phyloP scores from a whole-genome alignment of 805 yeast species.

The Suhomyces sp. region DNA sequence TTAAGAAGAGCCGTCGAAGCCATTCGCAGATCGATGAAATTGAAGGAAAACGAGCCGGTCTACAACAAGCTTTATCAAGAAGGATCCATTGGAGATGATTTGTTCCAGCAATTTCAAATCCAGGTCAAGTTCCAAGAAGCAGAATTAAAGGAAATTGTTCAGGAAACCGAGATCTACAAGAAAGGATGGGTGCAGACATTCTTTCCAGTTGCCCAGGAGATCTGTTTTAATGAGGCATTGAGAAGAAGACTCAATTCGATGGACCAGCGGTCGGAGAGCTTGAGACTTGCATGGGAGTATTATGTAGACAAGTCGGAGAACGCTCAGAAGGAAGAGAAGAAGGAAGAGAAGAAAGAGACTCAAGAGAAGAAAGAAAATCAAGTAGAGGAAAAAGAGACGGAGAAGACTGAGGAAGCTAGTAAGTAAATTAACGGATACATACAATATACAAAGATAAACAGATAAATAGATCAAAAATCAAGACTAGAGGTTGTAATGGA shows the following conservation, averaged over 20 bases:
- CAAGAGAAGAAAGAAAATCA: neutral
- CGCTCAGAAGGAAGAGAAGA: constrained; percentile 5
- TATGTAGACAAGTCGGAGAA: constrained; percentile 10
- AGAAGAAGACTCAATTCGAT: constrained; percentile 64
- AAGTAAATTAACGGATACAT: neutral
- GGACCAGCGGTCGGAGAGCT: constrained; percentile 35
- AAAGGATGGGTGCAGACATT: constrained; percentile 78
- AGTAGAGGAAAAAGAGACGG: neutral
- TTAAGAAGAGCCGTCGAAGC: constrained; percentile 76
- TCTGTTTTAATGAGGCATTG: constrained; percentile 88
- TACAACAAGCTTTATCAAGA: constrained; percentile 73
- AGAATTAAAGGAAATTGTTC: constrained; percentile 73
- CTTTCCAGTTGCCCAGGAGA: constrained; percentile 79
- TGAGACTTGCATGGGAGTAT: constrained; percentile 36
- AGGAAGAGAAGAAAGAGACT: neutral
- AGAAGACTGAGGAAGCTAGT: neutral
- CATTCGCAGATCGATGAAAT: constrained; percentile 74
- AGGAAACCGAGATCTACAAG: constrained; percentile 69
- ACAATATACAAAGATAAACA: neutral
- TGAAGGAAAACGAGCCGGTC: constrained; percentile 73
- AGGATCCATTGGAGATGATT: constrained; percentile 89
- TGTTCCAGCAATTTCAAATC: constrained; percentile 74
- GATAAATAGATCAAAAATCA: too few species aligned
- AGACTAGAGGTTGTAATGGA: neutral
- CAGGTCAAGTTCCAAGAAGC: constrained; percentile 76